phyloP scores from a whole-genome alignment of 768 basidiomycete species.

The Lactarius psammicola region DNA sequence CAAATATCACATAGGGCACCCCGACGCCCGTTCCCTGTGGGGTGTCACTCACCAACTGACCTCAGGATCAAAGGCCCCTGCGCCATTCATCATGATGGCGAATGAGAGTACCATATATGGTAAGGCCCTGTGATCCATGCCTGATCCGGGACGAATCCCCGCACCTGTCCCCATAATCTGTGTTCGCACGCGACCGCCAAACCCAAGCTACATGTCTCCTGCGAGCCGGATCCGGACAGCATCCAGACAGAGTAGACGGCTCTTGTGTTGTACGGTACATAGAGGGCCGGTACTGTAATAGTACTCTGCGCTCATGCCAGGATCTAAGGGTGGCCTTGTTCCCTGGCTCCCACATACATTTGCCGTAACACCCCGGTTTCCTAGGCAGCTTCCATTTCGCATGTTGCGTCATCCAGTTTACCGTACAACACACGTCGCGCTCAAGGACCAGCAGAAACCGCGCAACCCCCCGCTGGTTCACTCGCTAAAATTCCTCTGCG shows the following conservation, averaged over 20 bases:
- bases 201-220: background rate
- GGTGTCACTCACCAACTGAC: background rate
- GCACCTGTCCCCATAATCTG: background rate
- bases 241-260: background rate
- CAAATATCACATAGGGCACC: background rate
- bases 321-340: background rate
- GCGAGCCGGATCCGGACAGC: background rate
- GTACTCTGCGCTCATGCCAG: background rate
- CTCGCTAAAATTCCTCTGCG: conserved; percentile 1
- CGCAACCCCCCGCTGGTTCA: background rate
- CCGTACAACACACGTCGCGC: background rate
- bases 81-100: background rate
- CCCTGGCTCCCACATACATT: background rate
- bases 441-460: background rate
- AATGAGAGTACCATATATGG: background rate
- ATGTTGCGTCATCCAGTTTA: background rate
- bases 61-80: background rate
- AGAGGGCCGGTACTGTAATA: background rate
- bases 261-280: background rate
- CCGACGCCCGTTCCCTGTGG: background rate
- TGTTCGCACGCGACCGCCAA: background rate
- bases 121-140: too few species aligned
- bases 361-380: background rate
- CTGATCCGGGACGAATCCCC: background rate
- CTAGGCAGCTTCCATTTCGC: background rate